Evolutionary conservation across 352 stramenopile species (phyloP), one percentile per base, ranked within the genome.

Genomic region (Globisporangium echinulatum): DNA sequence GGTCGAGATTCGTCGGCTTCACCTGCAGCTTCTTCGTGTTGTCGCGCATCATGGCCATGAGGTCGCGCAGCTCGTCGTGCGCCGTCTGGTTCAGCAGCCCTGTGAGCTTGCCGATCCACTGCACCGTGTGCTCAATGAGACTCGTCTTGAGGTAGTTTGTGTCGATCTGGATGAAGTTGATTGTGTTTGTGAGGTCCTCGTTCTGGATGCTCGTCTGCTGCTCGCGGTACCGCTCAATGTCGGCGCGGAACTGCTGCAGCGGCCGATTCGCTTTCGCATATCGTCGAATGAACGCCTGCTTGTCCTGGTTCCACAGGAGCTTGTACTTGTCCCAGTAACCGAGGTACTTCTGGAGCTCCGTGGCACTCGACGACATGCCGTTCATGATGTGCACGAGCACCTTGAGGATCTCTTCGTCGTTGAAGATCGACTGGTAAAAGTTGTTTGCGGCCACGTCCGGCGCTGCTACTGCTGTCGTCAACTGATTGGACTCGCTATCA

Each of bases 311-410:
- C 91, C 90, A 97, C 0, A 98, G 67, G 15, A 94, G 63, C 47
- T 93, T 96, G 75, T 96, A 97, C 71, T 97, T 97, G 63, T 98
- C 90, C 92, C 92, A 97, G 65, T 98, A 98, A 14, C 88, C 89
- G 15, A 98, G 71, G 61, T 98, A 97, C 66, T 97, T 98, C 65
- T 98, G 90, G 6, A 98, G 66, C 60, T 97, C 88, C 5, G 91
- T 97, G 3, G 90, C 88, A 58, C 85, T 97, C 0, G 88, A 92
- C 2, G 82, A 94, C 90, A 98, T 98, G 10, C 93, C 93, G 66
- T 98, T 98, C 91, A 98, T 98, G 57, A 98, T 97, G 54, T 97
- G 86, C 1, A 98, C 90, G 7, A 97, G 73, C 10, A 98, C 85
- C 63, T 97, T 98, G 3, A 98, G 69, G 43, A 97, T 98, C 58